phyloP scores from a whole-genome alignment of 345 rosid species.

The Gossypium ekmanianum region DNA sequence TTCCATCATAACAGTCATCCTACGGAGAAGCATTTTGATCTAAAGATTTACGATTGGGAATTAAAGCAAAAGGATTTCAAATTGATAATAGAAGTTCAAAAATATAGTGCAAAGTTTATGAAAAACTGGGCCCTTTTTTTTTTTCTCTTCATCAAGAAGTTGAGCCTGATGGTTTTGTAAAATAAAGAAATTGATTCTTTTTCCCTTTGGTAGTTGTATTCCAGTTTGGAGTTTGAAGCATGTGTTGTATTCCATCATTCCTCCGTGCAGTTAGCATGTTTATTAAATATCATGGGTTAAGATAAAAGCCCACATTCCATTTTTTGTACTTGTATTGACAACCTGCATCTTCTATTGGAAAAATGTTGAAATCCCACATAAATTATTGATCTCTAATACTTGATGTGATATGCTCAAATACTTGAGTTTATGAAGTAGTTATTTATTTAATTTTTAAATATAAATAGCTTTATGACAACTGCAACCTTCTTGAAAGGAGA shows the following conservation, averaged over 20 bases:
- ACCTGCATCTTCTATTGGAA: background rate
- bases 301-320: background rate
- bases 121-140: background rate
- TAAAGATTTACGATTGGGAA: background rate
- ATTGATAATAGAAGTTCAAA: background rate
- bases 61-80: background rate
- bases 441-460: background rate
- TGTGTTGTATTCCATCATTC: background rate
- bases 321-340: background rate
- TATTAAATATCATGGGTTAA: background rate
- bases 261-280: background rate
- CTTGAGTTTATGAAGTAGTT: background rate
- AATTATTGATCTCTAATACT: background rate
- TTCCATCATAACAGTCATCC: background rate
- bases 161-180: background rate
- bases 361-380: background rate
- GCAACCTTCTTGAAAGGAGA: background rate
- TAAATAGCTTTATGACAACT: background rate
- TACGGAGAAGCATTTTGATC: background rate
- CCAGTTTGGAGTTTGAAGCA: background rate
- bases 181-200: background rate
- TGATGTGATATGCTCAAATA: background rate
- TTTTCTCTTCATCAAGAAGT: background rate
- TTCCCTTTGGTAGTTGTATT: background rate
- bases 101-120: background rate